Evolutionary conservation across 73 alveolate genomes (phyloP), one percentile per base, ranked within the genome.

Genomic region (Symbiodinium natans): DNA sequence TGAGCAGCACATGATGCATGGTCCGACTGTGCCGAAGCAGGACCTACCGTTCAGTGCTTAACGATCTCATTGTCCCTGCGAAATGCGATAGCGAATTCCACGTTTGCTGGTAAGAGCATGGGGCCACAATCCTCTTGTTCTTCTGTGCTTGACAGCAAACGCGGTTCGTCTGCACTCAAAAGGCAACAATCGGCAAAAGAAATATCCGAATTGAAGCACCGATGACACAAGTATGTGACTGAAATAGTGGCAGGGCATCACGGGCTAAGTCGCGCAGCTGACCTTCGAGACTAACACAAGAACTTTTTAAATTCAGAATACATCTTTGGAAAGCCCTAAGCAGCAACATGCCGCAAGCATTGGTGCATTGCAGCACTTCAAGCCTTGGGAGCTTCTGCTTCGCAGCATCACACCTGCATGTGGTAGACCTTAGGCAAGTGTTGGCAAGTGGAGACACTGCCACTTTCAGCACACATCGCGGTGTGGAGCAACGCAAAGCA

Each of bases 321-420:
- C n/a, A n/a, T n/a, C n/a, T n/a, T n/a, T n/a, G n/a, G n/a, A 46
- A 46, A 13, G 13, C 59, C 13, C 59, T 13, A 46, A 13, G 59
- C 13, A 46, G 6, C 59, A 46, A 46, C 59, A 46, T 46, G 59
- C 59, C 13, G 59, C 6, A 46, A 46, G 6, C 59, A 9, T 9
- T 46, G 59, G 13, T 46, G 21, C 17, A 23, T 63, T 13, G 36
- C 40, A 63, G 74, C 31, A n/a, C 80, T 56, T 25, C 77, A 17
- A 29, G 38, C 80, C 36, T 63, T 19, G 80, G 33, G 33, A 23
- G 36, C 11, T 63, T 2, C 38, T 29, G 33, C 40, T 17, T 21
- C 25, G 52, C 46, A 17, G 87, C 31, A 56, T 90, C 89, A 90
- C 82, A 90, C 97, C 88, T 90, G 97, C 97, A 90, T 90, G 97